Conservation (phyloP, 2,329 filamentous ascomycete genomes). For the Alternaria gansuensis region DNA sequence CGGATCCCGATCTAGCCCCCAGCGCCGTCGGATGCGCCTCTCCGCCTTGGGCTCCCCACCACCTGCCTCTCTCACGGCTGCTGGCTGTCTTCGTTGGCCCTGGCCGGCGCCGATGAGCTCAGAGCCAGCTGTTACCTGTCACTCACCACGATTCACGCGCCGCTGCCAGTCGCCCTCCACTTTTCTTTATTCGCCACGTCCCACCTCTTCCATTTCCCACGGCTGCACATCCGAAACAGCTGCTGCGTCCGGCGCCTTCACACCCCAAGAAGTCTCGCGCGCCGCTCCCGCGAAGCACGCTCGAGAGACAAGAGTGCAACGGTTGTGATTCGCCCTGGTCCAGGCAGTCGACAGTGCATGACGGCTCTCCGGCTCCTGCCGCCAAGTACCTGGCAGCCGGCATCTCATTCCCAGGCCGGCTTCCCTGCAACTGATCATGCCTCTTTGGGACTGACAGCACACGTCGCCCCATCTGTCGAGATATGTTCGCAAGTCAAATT, state of each 20-base stretch:
- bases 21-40: neutral
- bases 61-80: neutral
- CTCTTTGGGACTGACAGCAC: slow-evolving; percentile 4
- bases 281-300: slow-evolving; percentile 4
- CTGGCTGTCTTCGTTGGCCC: neutral
- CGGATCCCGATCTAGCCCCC: neutral
- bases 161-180: neutral
- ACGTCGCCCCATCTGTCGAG: slow-evolving; percentile 14
- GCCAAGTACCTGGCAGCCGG: slow-evolving; percentile 24
- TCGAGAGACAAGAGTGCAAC: neutral
- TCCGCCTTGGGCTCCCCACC: neutral
- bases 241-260: neutral
- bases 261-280: neutral
- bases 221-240: neutral
- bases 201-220: neutral
- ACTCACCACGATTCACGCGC: neutral
- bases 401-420: slow-evolving; percentile 6
- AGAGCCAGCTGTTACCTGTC: neutral
- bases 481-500: neutral
- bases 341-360: neutral
- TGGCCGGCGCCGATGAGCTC: slow-evolving; percentile 4
- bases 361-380: slow-evolving; percentile 31
- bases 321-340: neutral
- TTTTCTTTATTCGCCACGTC: neutral
- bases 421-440: slow-evolving; percentile 12